Conservation (phyloP, 164 flowering plant genomes). For the Vitis rotundifolia region DNA sequence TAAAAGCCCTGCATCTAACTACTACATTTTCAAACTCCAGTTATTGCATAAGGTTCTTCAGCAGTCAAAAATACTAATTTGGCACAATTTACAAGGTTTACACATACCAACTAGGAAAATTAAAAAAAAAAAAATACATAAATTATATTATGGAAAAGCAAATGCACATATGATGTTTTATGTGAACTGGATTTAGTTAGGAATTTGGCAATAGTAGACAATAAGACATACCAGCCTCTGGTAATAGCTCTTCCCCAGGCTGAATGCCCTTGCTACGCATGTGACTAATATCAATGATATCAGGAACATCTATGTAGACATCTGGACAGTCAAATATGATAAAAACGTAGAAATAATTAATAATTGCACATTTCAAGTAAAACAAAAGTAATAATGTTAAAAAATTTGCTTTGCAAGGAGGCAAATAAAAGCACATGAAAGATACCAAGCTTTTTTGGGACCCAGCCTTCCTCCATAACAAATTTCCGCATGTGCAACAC, state of each 20-base stretch:
- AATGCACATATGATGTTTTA: not conserved
- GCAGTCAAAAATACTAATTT: too few relatives aligned
- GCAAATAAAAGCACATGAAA: slow-evolving; percentile 8
- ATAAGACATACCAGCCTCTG: slow-evolving; percentile 67
- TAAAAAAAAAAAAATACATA: too few relatives aligned
- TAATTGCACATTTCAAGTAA: not conserved
- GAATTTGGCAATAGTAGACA: not conserved
- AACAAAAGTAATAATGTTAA: not conserved
- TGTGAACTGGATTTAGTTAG: not conserved
- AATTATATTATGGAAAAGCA: too few relatives aligned
- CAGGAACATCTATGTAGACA: slow-evolving; percentile 97
- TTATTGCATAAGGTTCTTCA: too few relatives aligned
- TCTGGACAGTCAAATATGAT: slow-evolving; percentile 45
- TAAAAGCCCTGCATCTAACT: too few relatives aligned
- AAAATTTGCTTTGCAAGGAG: not conserved
- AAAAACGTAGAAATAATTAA: not conserved
- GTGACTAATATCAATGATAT: slow-evolving; percentile 82
- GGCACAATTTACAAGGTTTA: too few relatives aligned
- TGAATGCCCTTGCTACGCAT: slow-evolving; percentile 97
- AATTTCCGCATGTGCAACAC: slow-evolving; percentile 98
- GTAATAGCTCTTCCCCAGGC: slow-evolving; percentile 93
- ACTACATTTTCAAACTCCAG: too few relatives aligned
- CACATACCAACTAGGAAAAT: too few relatives aligned
- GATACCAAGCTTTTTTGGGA: slow-evolving; percentile 94
- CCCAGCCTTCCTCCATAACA: slow-evolving; percentile 98